Evolutionary conservation across 2,329 filamentous ascomycete genomes (phyloP).

Genomic region (Talaromyces piceae): DNA sequence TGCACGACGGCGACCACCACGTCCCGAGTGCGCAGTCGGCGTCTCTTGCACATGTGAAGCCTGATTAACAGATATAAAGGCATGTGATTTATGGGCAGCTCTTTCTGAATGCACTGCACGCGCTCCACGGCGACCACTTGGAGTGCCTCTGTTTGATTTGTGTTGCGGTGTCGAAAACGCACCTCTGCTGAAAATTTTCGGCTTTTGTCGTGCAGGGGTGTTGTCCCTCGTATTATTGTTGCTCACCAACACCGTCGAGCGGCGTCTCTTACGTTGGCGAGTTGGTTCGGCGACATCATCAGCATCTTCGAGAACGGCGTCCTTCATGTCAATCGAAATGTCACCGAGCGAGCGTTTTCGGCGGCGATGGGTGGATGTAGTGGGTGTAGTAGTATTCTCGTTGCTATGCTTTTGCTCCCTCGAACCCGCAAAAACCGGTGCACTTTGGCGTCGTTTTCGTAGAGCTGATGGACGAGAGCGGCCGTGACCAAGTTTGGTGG

Average conservation of each 20-base stretch:
- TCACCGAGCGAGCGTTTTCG: constrained; percentile 7
- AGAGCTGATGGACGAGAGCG: background rate
- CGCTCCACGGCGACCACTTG: background rate
- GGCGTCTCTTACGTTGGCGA: constrained; percentile 6
- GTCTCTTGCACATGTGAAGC: background rate
- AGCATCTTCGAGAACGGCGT: background rate
- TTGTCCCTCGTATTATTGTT: background rate
- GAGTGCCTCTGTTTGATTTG: constrained; percentile 2
- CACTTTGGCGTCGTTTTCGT: constrained; percentile 13
- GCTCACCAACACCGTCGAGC: constrained; percentile 1
- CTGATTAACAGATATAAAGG: background rate
- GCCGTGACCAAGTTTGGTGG: background rate
- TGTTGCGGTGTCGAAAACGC: background rate
- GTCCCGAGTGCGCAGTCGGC: background rate
- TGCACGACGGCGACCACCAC: constrained; percentile 1
- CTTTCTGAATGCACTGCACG: constrained; percentile 1
- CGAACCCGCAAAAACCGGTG: background rate
- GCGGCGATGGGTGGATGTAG: constrained; percentile 5
- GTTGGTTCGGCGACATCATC: background rate
- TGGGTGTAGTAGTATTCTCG: constrained; percentile 4
- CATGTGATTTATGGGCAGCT: background rate
- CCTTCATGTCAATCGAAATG: constrained; percentile 6
- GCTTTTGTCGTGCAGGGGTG: constrained; percentile 1
- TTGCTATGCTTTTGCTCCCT: background rate
- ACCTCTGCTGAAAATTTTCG: background rate